These are phyloP conservation scores for Orbilia javanica DNA, from an alignment of 2,329 filamentous ascomycete genomes.

Conservation along the genomic window DNA sequence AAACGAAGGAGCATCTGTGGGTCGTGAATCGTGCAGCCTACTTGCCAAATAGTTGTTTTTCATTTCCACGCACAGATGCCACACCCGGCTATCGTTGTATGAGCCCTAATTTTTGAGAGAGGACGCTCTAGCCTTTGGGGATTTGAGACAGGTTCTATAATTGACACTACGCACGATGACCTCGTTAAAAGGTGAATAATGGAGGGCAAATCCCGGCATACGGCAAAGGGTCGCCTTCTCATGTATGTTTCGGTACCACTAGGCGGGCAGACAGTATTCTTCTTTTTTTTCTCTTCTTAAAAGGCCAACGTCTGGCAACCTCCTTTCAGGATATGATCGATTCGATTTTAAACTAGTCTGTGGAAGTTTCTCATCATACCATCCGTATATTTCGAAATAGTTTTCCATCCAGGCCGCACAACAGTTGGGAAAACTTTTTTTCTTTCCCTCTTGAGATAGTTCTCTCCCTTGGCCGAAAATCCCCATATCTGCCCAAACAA, in stretches of 20 bases:
- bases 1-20: slow-evolving; percentile 21
- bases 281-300: no score
- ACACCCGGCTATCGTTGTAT: slow-evolving; percentile 56
- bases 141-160: slow-evolving; percentile 46
- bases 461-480: slow-evolving; percentile 23
- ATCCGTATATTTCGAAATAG: slow-evolving; percentile 22
- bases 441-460: neutral
- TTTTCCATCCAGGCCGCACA: neutral
- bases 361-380: neutral
- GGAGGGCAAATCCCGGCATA: slow-evolving; percentile 33
- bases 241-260: slow-evolving; percentile 57
- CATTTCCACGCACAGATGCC: slow-evolving; percentile 36
- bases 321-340: slow-evolving; percentile 5
- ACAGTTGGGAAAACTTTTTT: neutral
- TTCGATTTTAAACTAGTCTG: neutral
- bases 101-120: slow-evolving; percentile 37
- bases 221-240: slow-evolving; percentile 49
- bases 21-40: slow-evolving; percentile 41
- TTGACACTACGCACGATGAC: slow-evolving; percentile 40
- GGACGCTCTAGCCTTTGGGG: slow-evolving; percentile 27
- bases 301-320: slow-evolving; percentile 11
- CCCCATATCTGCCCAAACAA: slow-evolving; percentile 11
- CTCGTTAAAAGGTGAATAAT: slow-evolving; percentile 54
- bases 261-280: slow-evolving; percentile 31
- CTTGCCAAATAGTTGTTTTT: slow-evolving; percentile 3